Evolutionary conservation across 129 eudicot species (phyloP), one percentile per base, ranked within the genome.

Genomic region (Artemisia tridentata): DNA sequence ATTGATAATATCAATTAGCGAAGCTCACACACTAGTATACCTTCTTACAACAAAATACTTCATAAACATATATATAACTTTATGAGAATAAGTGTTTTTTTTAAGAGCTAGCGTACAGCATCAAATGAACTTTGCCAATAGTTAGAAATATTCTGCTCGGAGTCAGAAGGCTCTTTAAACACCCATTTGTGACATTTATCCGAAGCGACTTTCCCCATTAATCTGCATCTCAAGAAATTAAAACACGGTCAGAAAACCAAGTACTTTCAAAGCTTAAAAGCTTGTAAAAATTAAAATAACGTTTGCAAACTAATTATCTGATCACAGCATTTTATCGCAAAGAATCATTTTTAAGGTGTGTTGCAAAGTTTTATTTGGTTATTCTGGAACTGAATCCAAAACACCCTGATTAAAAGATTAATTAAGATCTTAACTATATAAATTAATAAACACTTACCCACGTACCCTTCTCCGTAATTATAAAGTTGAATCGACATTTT

Each of bases 381-480:
- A 31, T 31, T 31, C 1, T 5, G 41, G 41, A 31, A 31, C 41
- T 31, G 7, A 31, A 31, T 31, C 41, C 41, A 31, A 31, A 31
- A 31, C 7, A 31, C 14, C 61, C 47, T 58, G 2, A 20, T 23
- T 71, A 3, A n/a, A 60, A 45, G 12, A 3, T 20, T 53, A 19
- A 3, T 20, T 53, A 19, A 27, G 64, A 25, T 60, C 55, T 7
- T 38, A 38, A 68, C 17, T 15, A 72, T 51, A 11, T 2, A 71
- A 43, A 17, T 21, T 55, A 63, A 63, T 54, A 64, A 80, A 73
- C 83, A 91, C 97, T 88, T 91, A 91, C 97, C 92, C 88, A 91
- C 97, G 96, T 93, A 91, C 96, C 98, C 98, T 92, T 92, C 98
- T 88, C 98, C 98, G 73, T 92, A 88, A 73, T 92, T 88, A 81